Percentiles rank a stretch among this genome's conserved stretches.
Evolutionary conservation across 2,329 filamentous ascomycete species (phyloP).

Genomic region (Fusarium newnesense): DNA sequence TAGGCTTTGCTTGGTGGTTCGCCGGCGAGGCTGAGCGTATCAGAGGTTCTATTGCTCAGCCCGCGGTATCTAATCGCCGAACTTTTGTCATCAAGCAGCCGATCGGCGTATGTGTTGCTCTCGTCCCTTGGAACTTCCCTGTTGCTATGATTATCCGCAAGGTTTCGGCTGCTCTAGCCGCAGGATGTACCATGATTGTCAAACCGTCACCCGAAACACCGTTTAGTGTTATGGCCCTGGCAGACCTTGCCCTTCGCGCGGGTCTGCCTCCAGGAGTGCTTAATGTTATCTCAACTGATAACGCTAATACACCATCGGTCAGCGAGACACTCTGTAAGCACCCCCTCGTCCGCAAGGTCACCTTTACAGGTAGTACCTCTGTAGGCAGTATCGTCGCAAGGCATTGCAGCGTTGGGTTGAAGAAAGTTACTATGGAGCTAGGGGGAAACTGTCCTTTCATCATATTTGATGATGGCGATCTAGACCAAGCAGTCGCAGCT

Average conservation of each 20-base stretch:
- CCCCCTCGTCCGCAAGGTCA: slow-evolving; percentile 68
- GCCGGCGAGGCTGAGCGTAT: slow-evolving; percentile 55
- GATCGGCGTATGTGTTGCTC: slow-evolving; percentile 48
- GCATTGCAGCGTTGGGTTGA: slow-evolving; percentile 69
- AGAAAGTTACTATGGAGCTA: slow-evolving; percentile 74
- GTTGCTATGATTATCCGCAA: slow-evolving; percentile 61
- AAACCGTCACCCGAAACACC: slow-evolving; percentile 81
- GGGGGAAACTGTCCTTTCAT: slow-evolving; percentile 76
- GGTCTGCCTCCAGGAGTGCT: slow-evolving; percentile 81
- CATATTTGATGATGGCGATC: slow-evolving; percentile 73
- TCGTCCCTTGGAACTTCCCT: slow-evolving; percentile 68
- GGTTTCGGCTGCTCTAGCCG: slow-evolving; percentile 68
- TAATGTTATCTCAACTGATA: slow-evolving; percentile 49
- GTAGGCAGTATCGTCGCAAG: slow-evolving; percentile 74
- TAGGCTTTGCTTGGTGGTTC: slow-evolving; percentile 67
- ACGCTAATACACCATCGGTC: slow-evolving; percentile 56
- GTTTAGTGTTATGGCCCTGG: slow-evolving; percentile 74
- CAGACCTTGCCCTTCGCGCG: slow-evolving; percentile 73
- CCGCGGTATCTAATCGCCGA: slow-evolving; percentile 57
- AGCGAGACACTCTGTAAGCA: slow-evolving; percentile 59
- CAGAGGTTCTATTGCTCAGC: slow-evolving; percentile 67
- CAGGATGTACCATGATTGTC: slow-evolving; percentile 79
- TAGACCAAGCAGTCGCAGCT: not conserved
- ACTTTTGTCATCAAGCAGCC: slow-evolving; percentile 74
- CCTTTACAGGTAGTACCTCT: slow-evolving; percentile 78